Conservation (phyloP, 2,329 filamentous ascomycete species). For the Aureobasidium sp. region DNA sequence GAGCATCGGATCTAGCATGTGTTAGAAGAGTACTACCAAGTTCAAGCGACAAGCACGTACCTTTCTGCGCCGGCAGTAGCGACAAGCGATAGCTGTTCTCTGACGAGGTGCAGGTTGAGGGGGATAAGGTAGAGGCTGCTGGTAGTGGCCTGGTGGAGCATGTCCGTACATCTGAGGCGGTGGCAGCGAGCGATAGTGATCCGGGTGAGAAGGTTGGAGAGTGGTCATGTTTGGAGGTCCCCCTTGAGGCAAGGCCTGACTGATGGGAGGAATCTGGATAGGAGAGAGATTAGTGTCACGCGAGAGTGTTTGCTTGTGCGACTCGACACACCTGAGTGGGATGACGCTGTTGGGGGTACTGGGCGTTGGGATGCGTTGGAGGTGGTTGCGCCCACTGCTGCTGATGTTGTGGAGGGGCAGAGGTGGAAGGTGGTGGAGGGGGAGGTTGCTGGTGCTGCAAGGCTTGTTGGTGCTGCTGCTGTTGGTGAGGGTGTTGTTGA, state of each 20-base stretch:
- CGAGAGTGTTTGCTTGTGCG: neutral
- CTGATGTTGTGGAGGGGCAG: conserved; percentile 1
- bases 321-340: conserved; percentile 20
- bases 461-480: conserved; percentile 3
- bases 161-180: conserved; percentile 37
- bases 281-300: conserved; percentile 10
- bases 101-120: conserved; percentile 48
- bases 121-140: conserved; percentile 33
- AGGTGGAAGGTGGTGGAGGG: conserved; percentile 21
- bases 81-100: conserved; percentile 51
- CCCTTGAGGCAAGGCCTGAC: conserved; percentile 23
- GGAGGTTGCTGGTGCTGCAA: conserved; percentile 11
- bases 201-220: conserved; percentile 35
- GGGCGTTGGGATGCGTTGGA: conserved; percentile 25
- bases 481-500: conserved; percentile 17
- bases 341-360: conserved; percentile 23
- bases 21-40: neutral
- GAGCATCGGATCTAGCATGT: conserved; percentile 61
- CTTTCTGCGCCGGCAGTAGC: conserved; percentile 52
- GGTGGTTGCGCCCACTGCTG: conserved; percentile 19
- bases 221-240: conserved; percentile 36
- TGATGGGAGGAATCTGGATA: conserved; percentile 27
- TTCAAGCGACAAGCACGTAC: conserved; percentile 26
- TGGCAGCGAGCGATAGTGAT: conserved; percentile 37
- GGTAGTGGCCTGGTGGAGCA: conserved; percentile 29